Evolutionary conservation across 176 grass and related monocot species (phyloP), one percentile per base, ranked within the genome.

Genomic region (Bolboschoenus planiculmis): DNA sequence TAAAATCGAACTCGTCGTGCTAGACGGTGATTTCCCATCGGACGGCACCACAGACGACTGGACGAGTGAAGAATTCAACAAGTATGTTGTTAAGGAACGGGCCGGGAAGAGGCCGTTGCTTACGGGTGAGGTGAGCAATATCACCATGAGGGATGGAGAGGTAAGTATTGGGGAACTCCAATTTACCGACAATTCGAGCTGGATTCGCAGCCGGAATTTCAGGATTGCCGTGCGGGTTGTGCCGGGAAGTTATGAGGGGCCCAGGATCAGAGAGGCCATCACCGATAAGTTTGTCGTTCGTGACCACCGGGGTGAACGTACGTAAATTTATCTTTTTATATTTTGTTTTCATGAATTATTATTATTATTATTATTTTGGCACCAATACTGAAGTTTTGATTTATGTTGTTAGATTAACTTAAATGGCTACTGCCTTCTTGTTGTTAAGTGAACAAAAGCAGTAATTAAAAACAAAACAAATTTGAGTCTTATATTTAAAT

Each of bases 141-240:
- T 93, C 23, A 87, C 84, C 63, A 78, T 96, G 80, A 66, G 82
- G 0, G 91, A 96, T 24, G 93, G 89, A 0, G 59, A 40, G 21
- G 91, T 58, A 30, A 7, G 15, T 11, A 87, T 96, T 0, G 40
- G 42, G 14, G 93, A 99, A 1, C 97, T 99, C n/a, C 86, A 86
- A 46, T 92, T 99, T 84, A 99, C 97, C 0, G 97, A 99, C 36
- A 99, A 99, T 58, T 93, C 92, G 2, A 95, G 93, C 1, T 99
- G 97, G 97, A 85, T 91, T 0, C 81, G 91, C 2, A 90, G 97
- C 83, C 79, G 97, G 43, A 87, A 78, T 85, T 99, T 99, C 78
- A 88, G 91, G 56, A 90, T 99, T 40, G 97, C 89, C 4, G 97
- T 55, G 0, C 88, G 93, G 48, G 84, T 80, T 40, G 43, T 83